Evolutionary conservation across 495 filamentous ascomycete genomes (phyloP).

Genomic region (Neurospora cerealis): DNA sequence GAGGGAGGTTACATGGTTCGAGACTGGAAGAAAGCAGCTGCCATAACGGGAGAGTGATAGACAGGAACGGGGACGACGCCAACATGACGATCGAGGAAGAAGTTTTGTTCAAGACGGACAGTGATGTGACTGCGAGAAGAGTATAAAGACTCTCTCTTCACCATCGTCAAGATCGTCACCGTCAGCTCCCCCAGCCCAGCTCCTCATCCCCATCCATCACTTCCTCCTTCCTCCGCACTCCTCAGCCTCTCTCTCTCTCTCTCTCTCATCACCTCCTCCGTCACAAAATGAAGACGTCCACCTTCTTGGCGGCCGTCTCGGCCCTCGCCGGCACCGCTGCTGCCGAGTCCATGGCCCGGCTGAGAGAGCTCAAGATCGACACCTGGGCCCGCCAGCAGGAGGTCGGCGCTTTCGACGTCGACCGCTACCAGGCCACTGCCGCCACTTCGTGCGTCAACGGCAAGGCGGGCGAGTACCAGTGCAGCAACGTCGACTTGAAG

Average conservation of each 20-base stretch:
- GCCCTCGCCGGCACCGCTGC: not conserved
- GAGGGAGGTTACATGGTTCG: not conserved
- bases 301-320: not conserved
- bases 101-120: not conserved
- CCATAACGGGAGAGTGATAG: not conserved
- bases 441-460: constrained; percentile 8
- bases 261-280: not conserved
- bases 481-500: constrained; percentile 7
- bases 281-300: not conserved
- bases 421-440: not conserved
- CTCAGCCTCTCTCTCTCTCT: not conserved
- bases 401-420: constrained; percentile 2
- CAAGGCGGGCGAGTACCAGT: constrained; percentile 12
- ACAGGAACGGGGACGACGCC: not conserved
- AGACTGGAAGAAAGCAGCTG: not conserved
- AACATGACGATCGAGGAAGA: not conserved
- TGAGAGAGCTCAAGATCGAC: constrained; percentile 3
- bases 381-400: constrained; percentile 4
- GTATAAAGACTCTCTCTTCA: not conserved
- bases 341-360: constrained; percentile 9
- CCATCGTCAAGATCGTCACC: not conserved
- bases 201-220: not conserved
- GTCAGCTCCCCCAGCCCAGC: not conserved
- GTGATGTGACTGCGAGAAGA: not conserved
- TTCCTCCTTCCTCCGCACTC: not conserved